Base-by-base conservation (phyloP, 192 early-diverging fungal species). In the Podila horticola region DNA sequence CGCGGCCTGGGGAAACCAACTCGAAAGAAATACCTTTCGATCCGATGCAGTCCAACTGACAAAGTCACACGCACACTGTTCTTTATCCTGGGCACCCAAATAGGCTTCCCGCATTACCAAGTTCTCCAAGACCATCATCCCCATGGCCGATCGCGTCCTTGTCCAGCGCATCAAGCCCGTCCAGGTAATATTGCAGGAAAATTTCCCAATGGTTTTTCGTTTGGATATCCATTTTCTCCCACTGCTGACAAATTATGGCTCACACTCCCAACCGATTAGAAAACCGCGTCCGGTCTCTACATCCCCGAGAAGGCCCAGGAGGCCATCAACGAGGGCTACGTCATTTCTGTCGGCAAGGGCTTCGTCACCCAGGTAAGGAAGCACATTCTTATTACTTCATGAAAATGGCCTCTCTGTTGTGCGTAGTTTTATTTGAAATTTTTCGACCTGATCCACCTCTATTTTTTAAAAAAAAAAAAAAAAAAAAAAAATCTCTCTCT, bases 301-400 rank as follows among this genome's bases (percentile, higher is more conserved):
- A 96, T 99, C 52, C 98, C 98, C 50, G 97, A 99, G 85, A 98
- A 98, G 90, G 94, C 97, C n/a, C 94, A 97, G 75, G 97, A 99
- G 88, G 87, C 93, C 62, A 85, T 97, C 50, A 98, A 99, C 88
- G 98, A 99, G 87, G 98, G 93, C 57, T 70, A 95, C 69, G 97
- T 99, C 59, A 86, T 99, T 71, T 93, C 97, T 31, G 93, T 95
- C 33, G 98, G 98, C 51, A 96, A 96, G 71, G 98, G 98, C 66
- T 86, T 90, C 57, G 73, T 95, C 49, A 92, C 90, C 84, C 95
- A 97, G 67, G 84, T 85, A 69, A 86, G 82, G 77, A 55, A 55
- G 10, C 24, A 5, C n/a, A 55, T 55, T 22, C 29, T 61, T 34
- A 51, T 20, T 31, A 59, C 57, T 64, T 10, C 33, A 34, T 38